Evolutionary conservation across 441 rosid species (phyloP).

Genomic region (Adansonia grandidieri): DNA sequence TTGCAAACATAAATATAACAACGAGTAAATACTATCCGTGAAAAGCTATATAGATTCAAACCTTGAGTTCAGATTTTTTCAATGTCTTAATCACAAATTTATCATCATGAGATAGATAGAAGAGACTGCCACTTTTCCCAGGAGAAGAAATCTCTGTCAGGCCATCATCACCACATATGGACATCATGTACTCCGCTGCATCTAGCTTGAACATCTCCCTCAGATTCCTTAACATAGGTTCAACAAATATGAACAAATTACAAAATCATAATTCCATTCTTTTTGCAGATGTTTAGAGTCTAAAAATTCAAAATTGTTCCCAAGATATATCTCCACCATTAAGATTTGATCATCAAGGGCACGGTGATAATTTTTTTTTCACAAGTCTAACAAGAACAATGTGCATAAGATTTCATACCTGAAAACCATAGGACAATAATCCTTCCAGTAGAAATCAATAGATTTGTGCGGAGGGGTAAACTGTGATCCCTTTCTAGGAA

Average conservation of each 20-base stretch:
- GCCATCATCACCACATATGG: conserved; percentile 96
- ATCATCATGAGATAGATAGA: conserved; percentile 89
- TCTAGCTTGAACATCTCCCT: conserved; percentile 98
- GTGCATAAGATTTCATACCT: conserved; percentile 48
- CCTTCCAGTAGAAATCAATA: conserved; percentile 91
- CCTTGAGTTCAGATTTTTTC: conserved; percentile 87
- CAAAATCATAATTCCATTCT: background rate
- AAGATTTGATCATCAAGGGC: conserved; percentile 4
- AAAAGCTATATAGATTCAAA: conserved; percentile 35
- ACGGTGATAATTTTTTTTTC: conserved; percentile 5
- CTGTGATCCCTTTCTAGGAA: conserved; percentile 84
- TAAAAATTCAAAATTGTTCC: background rate
- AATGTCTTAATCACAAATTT: conserved; percentile 96
- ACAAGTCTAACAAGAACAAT: conserved; percentile 17
- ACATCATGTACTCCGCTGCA: conserved; percentile 99
- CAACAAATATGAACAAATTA: conserved; percentile 9
- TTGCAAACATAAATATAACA: background rate
- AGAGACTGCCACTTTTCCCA: conserved; percentile 97
- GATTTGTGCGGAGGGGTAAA: conserved; percentile 92
- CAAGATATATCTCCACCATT: background rate
- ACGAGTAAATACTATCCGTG: background rate
- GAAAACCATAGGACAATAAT: conserved; percentile 99
- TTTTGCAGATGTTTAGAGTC: background rate
- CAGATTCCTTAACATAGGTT: conserved; percentile 60
- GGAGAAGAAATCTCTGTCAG: conserved; percentile 82